Evolutionary conservation across 2,329 filamentous ascomycete genomes (phyloP), one percentile per base, ranked within the genome.

Genomic region (Parafenestella ontariensis): DNA sequence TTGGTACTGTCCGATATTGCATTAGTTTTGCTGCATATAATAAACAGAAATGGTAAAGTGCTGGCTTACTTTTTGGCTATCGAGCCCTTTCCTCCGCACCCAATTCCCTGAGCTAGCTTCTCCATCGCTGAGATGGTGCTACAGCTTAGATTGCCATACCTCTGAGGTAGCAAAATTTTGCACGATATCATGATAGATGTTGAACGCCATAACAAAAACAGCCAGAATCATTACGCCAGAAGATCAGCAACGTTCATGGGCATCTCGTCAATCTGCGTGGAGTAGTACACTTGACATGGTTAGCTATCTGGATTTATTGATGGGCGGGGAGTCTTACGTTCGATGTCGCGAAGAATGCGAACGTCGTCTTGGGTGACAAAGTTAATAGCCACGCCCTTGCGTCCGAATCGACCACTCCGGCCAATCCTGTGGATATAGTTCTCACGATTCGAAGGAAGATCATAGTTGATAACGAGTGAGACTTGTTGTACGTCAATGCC

Each of bases 361-460:
- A 99, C 95, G 76, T 99, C 95, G 70, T 99, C 95, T 73, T 91
- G 96, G 2, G 95, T 99, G 64, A 99, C 95, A 73, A 99, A 99
- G 83, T 99, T 99, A 84, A 99, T 99, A 33, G 95, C 95, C 64
- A 99, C 95, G 85, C 95, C 95, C 83, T 99, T 99, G 71, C 95
- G 87, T 70, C 95, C 95, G 71, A 99, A 99, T 66, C 95, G 87
- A 68, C 95, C 95, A 75, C 91, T 95, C 75, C 95, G 88, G 75
- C 95, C 95, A 70, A 99, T 99, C 68, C 95, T 89, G 82, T 99
- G 95, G 78, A 99, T 98, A 79, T 99, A 99, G 82, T 99, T 99
- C 81, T 99, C 95, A 84, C 95, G 92, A 79, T 99, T 98, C 79
- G 90, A 95, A 3, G 95, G 95, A 55, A 99, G 83, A 76, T 99